Base-by-base conservation (phyloP, 495 filamentous ascomycete genomes). In the Penicillium pulvis region DNA sequence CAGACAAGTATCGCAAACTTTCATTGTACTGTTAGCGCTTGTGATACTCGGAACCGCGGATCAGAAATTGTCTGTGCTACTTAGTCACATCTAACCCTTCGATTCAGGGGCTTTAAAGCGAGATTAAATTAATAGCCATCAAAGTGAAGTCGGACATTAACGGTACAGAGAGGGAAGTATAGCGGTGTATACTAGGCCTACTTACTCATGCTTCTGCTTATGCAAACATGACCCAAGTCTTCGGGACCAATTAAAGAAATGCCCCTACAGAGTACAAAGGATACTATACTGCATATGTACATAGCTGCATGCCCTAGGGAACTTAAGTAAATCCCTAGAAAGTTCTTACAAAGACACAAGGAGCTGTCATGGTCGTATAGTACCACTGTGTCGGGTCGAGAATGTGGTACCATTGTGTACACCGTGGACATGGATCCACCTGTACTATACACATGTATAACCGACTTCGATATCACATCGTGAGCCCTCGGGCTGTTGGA, bases 361-460 rank as follows among this genome's bases (percentile, higher is more conserved):
- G 14, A 49, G 12, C 23, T 49, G 46, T 49, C 46, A 49, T 16
- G 24, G 28, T 49, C 6, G 46, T 45, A 45, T 45, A 23, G 46
- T 28, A 24, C 46, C 46, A 31, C 20, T 24, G 4, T 49, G 46
- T 49, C 46, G 46, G 41, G 53, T 24, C 42, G 20, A 9, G 14
- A 28, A 10, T 43, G 28, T 47, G 7, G 26, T 47, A 26, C 43
- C 28, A 24, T 47, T 55, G 20, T 20, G 11, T 10, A 31, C 46
- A 4, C n/a, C 9, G 43, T 19, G 14, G 16, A 45, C 8, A 17
- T 9, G 43, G 20, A 45, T 28, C 46, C 24, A 49, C 24, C n/a
- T 4, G 42, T 45, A 45, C 14, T 42, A 20, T 45, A 45, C 9
- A 23, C 42, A 45, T 36, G n/a, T 45, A 45, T 19, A 45, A 10